Percentiles rank a stretch among this genome's conserved stretches.
These are phyloP conservation scores for Henningerozyma blattae DNA, from an alignment of 805 yeast species.

Conservation along the genomic window DNA sequence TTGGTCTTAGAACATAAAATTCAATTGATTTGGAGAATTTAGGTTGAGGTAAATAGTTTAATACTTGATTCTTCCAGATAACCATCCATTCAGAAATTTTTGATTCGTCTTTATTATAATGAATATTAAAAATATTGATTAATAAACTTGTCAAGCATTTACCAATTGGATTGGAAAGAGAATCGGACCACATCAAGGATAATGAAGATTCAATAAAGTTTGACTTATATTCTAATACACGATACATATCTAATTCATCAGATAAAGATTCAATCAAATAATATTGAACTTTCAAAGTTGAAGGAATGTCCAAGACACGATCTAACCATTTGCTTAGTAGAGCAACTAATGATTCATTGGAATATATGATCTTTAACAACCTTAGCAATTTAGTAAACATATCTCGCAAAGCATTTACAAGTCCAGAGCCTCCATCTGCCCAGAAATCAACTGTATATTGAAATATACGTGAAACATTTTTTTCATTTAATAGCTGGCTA, in stretches of 20 bases:
- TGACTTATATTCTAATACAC: constrained; percentile 34
- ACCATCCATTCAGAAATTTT: constrained; percentile 31
- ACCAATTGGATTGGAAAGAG: constrained; percentile 58
- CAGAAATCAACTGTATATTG: constrained; percentile 54
- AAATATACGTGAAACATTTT: constrained; percentile 27
- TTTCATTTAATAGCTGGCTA: constrained; percentile 9
- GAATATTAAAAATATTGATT: constrained; percentile 25
- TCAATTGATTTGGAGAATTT: constrained; percentile 36
- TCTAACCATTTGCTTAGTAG: constrained; percentile 35
- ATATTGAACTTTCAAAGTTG: constrained; percentile 47
- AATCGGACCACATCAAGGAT: constrained; percentile 36
- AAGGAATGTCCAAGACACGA: constrained; percentile 31
- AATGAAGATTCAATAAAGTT: constrained; percentile 37
- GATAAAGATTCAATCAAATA: constrained; percentile 46
- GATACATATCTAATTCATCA: constrained; percentile 32
- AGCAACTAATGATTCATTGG: constrained; percentile 8
- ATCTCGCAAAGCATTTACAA: constrained; percentile 56
- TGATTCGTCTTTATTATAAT: constrained; percentile 8
- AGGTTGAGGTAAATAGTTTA: constrained; percentile 24
- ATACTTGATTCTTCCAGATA: constrained; percentile 37
- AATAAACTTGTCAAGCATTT: constrained; percentile 37
- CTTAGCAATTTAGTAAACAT: constrained; percentile 42
- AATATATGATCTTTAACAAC: constrained; percentile 24
- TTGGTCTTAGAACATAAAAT: constrained; percentile 46
- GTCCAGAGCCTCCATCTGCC: constrained; percentile 58